phyloP scores from a whole-genome alignment of 495 filamentous ascomycete genomes.

The Bryoglossum gracile region DNA sequence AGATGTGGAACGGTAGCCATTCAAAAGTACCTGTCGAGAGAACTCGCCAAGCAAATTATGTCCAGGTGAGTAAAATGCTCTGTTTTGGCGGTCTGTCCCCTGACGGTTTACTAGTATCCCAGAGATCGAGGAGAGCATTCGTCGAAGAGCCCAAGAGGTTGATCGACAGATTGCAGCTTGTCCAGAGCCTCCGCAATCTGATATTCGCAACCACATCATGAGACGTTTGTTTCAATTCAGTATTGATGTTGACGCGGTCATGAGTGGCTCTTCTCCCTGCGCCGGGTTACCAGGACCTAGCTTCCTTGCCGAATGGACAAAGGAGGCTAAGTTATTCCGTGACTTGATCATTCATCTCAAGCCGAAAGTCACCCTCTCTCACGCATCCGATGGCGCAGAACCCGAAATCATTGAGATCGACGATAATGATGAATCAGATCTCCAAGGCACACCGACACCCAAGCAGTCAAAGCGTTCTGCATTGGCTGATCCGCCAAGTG shows the following conservation, averaged over 20 bases:
- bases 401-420: background rate
- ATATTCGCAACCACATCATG: constrained; percentile 33
- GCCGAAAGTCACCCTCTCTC: constrained; percentile 3
- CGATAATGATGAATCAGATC: background rate
- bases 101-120: constrained; percentile 3
- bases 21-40: constrained; percentile 43
- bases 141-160: constrained; percentile 36
- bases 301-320: background rate
- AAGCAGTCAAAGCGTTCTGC: too few species aligned
- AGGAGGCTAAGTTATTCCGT: background rate
- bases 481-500: too few species aligned
- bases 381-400: constrained; percentile 1
- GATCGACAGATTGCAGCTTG: constrained; percentile 42
- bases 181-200: constrained; percentile 26
- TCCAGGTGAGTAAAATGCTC: constrained; percentile 32
- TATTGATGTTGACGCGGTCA: constrained; percentile 28
- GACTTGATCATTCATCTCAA: constrained; percentile 11
- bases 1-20: constrained; percentile 54
- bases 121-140: constrained; percentile 49
- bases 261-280: constrained; percentile 24
- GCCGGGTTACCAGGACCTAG: constrained; percentile 29
- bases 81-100: background rate
- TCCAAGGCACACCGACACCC: background rate
- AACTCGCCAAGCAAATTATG: constrained; percentile 50
- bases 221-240: constrained; percentile 35